Base-by-base conservation (phyloP, 2,329 filamentous ascomycete species). In the Sporothrix pallida region DNA sequence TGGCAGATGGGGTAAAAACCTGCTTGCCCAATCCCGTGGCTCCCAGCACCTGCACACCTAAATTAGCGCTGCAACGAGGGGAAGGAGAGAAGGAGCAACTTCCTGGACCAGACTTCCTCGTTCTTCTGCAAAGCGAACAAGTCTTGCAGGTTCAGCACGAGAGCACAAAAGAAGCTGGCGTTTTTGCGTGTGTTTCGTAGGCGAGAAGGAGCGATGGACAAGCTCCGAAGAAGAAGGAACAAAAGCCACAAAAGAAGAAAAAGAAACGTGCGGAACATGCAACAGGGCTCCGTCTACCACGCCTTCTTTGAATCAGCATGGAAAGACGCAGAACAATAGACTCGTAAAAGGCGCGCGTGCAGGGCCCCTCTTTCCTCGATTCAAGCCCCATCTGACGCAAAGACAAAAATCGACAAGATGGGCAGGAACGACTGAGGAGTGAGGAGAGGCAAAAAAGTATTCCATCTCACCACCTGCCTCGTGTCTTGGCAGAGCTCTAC, bases 1-100 rank as follows among this genome's bases (percentile, higher is more conserved):
- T 70, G 50, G 23, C 50, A 26, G 52, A 71, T 62, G 54, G 31
- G 48, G 23, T 46, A 48, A 48, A 58, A 54, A 37, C 20, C 20
- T n/a, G 26, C 8, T 20, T 31, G 54, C 31, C 74, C 73, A 75
- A 75, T 75, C 74, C 73, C 62, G 71, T 75, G 73, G 17, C 74
- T 74, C 74, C 73, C 73, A 75, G 71, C 73, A 73, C 44, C 74
- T 75, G 74, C 74, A 73, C 62, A 52, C 65, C 60, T 50, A 12
- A 37, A 37, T 48, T 75, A 73, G 74, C 65, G 73, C 74, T 74
- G 74, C 74, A 71, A 72, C 72, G 67, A n/a, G 52, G 48, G 54
- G 62, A 26, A 37, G 62, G 15, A 68, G n/a, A 50, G 50, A 70
- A 20, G 70, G 44, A 50, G 48, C n/a, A 20, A 65, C 48, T 37